Conservation (phyloP, 129 eudicot genomes). For the Arctium minus region DNA sequence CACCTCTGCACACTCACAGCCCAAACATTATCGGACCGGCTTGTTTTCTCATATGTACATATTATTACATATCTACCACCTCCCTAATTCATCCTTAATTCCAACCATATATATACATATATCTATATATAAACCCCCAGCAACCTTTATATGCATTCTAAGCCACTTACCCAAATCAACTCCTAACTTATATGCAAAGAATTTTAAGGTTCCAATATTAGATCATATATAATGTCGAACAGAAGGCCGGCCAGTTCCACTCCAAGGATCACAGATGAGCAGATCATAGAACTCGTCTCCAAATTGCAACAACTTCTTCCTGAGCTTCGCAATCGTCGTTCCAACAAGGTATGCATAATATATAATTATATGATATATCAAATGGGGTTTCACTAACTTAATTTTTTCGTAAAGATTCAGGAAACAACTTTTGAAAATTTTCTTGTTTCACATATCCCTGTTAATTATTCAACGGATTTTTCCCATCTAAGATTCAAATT, state of each 20-base stretch:
- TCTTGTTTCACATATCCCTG: neutral
- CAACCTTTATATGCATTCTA: slow-evolving; percentile 11
- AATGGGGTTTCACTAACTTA: neutral
- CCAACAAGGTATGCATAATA: slow-evolving; percentile 53
- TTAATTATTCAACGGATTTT: neutral
- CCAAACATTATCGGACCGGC: slow-evolving; percentile 15
- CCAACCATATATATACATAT: slow-evolving; percentile 25
- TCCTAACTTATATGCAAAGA: neutral
- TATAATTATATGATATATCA: neutral
- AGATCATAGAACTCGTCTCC: slow-evolving; percentile 74
- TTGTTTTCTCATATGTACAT: slow-evolving; percentile 14
- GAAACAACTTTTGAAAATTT: neutral
- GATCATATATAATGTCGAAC: slow-evolving; percentile 53
- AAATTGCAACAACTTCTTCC: slow-evolving; percentile 87
- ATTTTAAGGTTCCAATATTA: neutral
- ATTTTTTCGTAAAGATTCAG: neutral
- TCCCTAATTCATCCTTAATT: slow-evolving; percentile 12
- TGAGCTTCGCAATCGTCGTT: slow-evolving; percentile 69
- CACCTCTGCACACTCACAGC: slow-evolving; percentile 15
- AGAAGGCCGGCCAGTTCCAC: slow-evolving; percentile 55
- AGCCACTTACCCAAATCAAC: neutral
- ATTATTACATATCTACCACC: slow-evolving; percentile 13
- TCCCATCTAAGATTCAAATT: neutral
- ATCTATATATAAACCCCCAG: neutral
- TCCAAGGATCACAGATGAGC: slow-evolving; percentile 74